Conservation (phyloP, 257 asterid genomes). For the Pogostemon cablin region DNA sequence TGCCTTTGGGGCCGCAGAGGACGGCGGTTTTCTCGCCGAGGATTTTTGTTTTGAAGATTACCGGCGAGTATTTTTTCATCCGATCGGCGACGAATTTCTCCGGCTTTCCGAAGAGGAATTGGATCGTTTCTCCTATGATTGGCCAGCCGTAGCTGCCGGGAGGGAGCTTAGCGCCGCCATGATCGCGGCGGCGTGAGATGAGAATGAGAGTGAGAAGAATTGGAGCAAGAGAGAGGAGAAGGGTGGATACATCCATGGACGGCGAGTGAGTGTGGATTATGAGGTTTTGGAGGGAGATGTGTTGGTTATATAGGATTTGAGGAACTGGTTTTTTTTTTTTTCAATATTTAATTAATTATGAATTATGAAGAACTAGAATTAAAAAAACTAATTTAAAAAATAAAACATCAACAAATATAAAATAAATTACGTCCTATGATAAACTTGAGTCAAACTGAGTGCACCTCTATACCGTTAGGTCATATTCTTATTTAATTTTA, state of each 20-base stretch:
- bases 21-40: constrained; percentile 69
- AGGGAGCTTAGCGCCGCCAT: constrained; percentile 38
- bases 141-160: constrained; percentile 81
- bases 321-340: background rate
- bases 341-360: no score
- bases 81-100: constrained; percentile 54
- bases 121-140: constrained; percentile 49
- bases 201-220: constrained; percentile 23
- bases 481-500: no score
- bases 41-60: constrained; percentile 56
- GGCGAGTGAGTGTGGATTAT: background rate
- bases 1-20: constrained; percentile 63
- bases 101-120: constrained; percentile 54
- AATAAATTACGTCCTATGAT: no score
- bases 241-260: constrained; percentile 37
- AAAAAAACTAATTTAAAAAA: no score
- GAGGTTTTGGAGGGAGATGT: background rate
- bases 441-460: no score
- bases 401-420: no score
- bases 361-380: no score
- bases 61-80: constrained; percentile 53
- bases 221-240: constrained; percentile 30
- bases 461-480: no score
- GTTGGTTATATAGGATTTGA: constrained; percentile 1
- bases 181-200: constrained; percentile 5